Conservation (phyloP, 139 green algal species). For the Coccomyxa sp. region DNA sequence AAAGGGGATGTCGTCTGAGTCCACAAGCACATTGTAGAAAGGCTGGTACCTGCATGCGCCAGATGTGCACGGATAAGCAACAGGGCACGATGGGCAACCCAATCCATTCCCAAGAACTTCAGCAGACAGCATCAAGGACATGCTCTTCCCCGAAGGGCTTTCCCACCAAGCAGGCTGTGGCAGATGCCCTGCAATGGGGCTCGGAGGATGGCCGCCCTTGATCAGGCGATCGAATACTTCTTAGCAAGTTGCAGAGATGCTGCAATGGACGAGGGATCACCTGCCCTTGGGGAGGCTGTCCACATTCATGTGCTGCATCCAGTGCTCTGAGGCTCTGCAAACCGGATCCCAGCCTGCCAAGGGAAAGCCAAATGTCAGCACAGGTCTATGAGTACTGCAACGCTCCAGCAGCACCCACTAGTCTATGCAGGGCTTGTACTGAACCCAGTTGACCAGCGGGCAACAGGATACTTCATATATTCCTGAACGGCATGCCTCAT, state of each 20-base stretch:
- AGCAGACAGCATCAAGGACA: too few species aligned
- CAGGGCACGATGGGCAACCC: too few species aligned
- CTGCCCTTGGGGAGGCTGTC: slow-evolving; percentile 18
- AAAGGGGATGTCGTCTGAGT: slow-evolving; percentile 10
- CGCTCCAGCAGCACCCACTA: too few species aligned
- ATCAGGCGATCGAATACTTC: neutral
- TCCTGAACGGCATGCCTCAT: too few species aligned
- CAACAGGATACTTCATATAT: too few species aligned
- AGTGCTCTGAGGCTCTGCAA: slow-evolving; percentile 43
- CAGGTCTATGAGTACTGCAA: too few species aligned
- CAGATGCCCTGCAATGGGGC: neutral
- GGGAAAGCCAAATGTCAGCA: too few species aligned
- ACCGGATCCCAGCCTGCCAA: slow-evolving; percentile 53
- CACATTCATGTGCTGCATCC: slow-evolving; percentile 52
- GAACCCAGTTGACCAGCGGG: too few species aligned
- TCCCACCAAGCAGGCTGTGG: too few species aligned
- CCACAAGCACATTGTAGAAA: slow-evolving; percentile 55
- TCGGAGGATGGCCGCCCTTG: neutral
- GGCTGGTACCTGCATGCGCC: slow-evolving; percentile 39
- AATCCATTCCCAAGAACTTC: too few species aligned
- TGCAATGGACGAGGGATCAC: neutral
- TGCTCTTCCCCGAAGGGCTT: too few species aligned
- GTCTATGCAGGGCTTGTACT: too few species aligned
- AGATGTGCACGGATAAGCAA: neutral
- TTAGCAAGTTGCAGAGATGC: neutral